Evolutionary conservation across 1,139 yeast genomes (phyloP), one percentile per base, ranked within the genome.

Genomic region (Pichia norvegensis): DNA sequence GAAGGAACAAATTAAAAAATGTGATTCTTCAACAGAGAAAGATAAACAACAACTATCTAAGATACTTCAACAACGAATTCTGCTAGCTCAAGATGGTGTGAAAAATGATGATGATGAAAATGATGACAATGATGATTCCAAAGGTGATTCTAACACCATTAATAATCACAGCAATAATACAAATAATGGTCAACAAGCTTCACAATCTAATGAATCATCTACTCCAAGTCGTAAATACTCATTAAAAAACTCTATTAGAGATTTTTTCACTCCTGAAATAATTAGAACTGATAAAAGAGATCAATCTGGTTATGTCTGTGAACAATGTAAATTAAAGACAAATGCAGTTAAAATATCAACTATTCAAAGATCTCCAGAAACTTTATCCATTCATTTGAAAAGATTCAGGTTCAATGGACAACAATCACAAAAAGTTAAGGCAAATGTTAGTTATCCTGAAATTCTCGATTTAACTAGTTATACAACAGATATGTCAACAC

Each of bases 381-480:
- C 94, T 29, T 71, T 92, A 52, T 74, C 88, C 7, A 76, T 92
- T 36, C 97, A 92, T 65, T 71, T 92, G 58, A 92, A 92, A 62
- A 73, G 97, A 54, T 92, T 92, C 66, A 82, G 90, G 65, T 90
- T 87, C 66, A 84, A 87, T 60, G 92, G 90, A 19, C 70, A 67
- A 22, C 69, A 76, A 13, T 82, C 94, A 3, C 83, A 88, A 50
- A 92, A 92, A 63, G 85, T 92, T 63, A 87, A 88, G 62, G 94
- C 88, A 56, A 80, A 85, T 39, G 88, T 92, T 49, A 72, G 79
- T 8, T 92, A 87, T 64, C 88, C 95, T 23, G 76, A 84, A 61
- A 78, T 74, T 50, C 69, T 92, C 49, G 94, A 90, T 59, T 67
- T 92, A 49, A 69, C 87, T 0, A 76, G 75, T 48, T 90, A 75